phyloP scores from a whole-genome alignment of 345 rosid genomes.

The Lepidium sativum region DNA sequence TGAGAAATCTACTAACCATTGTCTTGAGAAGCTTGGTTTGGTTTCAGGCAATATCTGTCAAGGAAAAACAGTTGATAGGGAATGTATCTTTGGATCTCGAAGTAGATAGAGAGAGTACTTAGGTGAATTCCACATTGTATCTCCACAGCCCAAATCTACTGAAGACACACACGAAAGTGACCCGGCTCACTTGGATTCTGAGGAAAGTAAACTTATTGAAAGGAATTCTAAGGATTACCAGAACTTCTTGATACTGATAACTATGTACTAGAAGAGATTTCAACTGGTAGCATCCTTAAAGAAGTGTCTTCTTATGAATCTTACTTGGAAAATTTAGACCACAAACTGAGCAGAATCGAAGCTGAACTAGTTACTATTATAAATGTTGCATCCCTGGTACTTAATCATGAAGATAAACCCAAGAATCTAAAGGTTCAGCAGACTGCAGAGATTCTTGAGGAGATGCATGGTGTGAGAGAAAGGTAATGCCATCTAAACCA shows the following conservation, averaged over 20 bases:
- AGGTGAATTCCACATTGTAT: slow-evolving; percentile 51
- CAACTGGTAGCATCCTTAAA: slow-evolving; percentile 18
- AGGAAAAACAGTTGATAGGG: slow-evolving; percentile 69
- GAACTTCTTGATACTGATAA: slow-evolving; percentile 15
- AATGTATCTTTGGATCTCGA: slow-evolving; percentile 54
- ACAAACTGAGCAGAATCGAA: slow-evolving; percentile 54
- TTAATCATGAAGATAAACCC: slow-evolving; percentile 41
- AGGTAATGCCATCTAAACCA: slow-evolving; percentile 34
- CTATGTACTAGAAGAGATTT: slow-evolving; percentile 24
- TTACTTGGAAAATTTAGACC: slow-evolving; percentile 54
- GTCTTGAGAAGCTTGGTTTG: slow-evolving; percentile 15
- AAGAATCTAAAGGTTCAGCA: slow-evolving; percentile 52
- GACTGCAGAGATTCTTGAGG: slow-evolving; percentile 53
- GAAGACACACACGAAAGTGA: slow-evolving; percentile 20
- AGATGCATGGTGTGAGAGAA: slow-evolving; percentile 40
- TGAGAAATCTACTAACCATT: neutral
- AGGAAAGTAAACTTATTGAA: slow-evolving; percentile 8
- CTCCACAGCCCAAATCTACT: slow-evolving; percentile 38
- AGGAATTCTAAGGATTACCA: slow-evolving; percentile 21
- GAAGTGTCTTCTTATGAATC: slow-evolving; percentile 46
- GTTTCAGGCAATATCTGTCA: slow-evolving; percentile 72
- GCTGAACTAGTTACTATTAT: slow-evolving; percentile 53
- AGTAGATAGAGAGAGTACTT: slow-evolving; percentile 30
- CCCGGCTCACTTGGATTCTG: slow-evolving; percentile 1
- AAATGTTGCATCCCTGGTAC: slow-evolving; percentile 47